Base-by-base conservation (phyloP, 441 rosid species). In the Capsella rubella region DNA sequence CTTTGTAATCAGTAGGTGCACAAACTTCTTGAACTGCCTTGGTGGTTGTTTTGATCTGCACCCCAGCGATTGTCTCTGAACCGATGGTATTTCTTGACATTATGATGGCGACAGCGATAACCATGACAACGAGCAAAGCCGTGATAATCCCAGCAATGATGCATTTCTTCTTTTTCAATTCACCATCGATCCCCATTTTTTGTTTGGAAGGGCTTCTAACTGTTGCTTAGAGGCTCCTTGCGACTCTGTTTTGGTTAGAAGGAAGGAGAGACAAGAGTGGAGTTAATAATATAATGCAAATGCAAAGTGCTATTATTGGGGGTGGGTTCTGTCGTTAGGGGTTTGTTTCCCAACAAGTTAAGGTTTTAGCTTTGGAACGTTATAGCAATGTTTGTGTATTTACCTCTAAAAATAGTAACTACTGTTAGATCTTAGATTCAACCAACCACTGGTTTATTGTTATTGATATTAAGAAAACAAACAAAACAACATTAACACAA, bases 1-100 rank as follows among this genome's bases (percentile, higher is more conserved):
- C 63, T 35, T 60, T 81, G 45, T 87, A 90, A 55, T 87, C 91
- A 0, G 93, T 86, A 0, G 95, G 91, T 61, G 82, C 85, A 70
- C 98, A 93, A 16, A 93, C 80, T 35, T 84, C 77, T 50, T 76
- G 53, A 15, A 89, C 68, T 1, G 89, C 83, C 69, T 86, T 87
- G 25, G 68, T 40, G 1, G 86, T 64, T 0, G 85, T 69, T 0
- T 87, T 40, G 12, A 77, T 47, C 8, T 69, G 10, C 8, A 21
- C 28, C 1, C 35, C 39, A 4, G 28, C 6, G 8, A 6, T 0
- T 4, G 10, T 62, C 1, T 39, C 1, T 35, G 63, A 18, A 16
- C 5, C 2, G 0, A 3, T 13, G 14, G 3, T 14, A 21, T 49
- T 1, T 51, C 27, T 18, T 5, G 32, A 15, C 46, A 21, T 42